Conservation (phyloP, 2,329 filamentous ascomycete species). For the Chaetomiaceae sp. region DNA sequence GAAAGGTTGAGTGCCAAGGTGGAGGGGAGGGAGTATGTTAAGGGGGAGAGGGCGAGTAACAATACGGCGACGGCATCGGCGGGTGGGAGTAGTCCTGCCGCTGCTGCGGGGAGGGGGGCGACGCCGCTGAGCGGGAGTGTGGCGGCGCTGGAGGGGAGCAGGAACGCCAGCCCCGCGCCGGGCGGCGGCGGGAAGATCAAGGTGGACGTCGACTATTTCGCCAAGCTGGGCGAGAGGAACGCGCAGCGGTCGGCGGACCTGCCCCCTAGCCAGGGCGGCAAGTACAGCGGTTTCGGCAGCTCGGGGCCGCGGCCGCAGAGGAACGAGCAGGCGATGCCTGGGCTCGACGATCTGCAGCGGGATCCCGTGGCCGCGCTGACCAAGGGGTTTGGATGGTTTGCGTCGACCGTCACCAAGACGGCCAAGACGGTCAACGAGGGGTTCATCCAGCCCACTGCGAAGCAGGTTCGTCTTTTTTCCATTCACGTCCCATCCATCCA, state of each 20-base stretch:
- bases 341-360: conserved; percentile 82
- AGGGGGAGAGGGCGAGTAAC: conserved; percentile 37
- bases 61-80: conserved; percentile 21
- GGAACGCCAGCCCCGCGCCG: conserved; percentile 30
- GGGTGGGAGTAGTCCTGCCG: conserved; percentile 28
- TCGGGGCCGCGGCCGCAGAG: conserved; percentile 53
- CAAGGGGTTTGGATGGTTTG: conserved; percentile 93
- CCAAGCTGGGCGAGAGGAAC: conserved; percentile 77
- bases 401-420: conserved; percentile 79
- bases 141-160: conserved; percentile 22
- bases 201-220: conserved; percentile 86
- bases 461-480: conserved; percentile 56
- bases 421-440: conserved; percentile 87
- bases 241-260: conserved; percentile 67
- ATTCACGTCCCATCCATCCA: no score
- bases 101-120: conserved; percentile 35
- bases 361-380: conserved; percentile 84
- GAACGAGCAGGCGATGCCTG: conserved; percentile 47
- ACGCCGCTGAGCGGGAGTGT: conserved; percentile 33
- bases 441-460: conserved; percentile 88
- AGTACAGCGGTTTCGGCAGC: conserved; percentile 87
- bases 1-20: conserved; percentile 82
- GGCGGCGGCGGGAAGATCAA: conserved; percentile 47
- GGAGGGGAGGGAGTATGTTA: conserved; percentile 81
- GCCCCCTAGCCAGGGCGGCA: conserved; percentile 85